These are phyloP conservation scores for Gracilariopsis chorda DNA, from an alignment of 23 red algal genomes.

Conservation along the genomic window DNA sequence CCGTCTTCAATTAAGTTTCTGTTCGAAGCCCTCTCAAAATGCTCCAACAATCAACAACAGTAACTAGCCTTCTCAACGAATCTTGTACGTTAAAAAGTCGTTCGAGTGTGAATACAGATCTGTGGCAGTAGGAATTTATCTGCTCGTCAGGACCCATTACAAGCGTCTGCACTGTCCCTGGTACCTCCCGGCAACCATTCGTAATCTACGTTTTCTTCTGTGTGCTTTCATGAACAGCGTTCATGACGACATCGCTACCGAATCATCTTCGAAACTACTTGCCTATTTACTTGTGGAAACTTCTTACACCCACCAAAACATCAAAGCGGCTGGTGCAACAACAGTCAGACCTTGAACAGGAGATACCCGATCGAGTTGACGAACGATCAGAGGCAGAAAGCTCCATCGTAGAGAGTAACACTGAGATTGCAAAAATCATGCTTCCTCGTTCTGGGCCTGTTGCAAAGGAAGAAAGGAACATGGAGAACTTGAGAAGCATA, in stretches of 20 bases:
- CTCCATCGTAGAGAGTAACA: neutral
- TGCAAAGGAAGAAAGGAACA: neutral
- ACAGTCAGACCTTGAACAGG: neutral
- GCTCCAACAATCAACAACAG: too few relatives aligned
- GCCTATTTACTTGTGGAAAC: neutral
- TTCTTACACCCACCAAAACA: neutral
- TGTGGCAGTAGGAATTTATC: neutral
- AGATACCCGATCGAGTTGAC: neutral
- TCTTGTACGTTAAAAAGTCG: too few relatives aligned
- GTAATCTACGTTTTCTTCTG: neutral
- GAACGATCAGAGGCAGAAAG: too few relatives aligned
- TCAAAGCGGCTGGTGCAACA: neutral
- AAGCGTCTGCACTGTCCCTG: neutral
- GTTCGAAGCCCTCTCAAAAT: too few relatives aligned
- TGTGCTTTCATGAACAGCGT: neutral
- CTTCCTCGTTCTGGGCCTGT: neutral
- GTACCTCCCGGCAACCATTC: neutral
- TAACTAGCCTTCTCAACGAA: too few relatives aligned
- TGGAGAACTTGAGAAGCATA: neutral
- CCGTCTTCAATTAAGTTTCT: too few relatives aligned
- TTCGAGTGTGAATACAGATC: neutral
- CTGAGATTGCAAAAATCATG: neutral
- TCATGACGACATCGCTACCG: neutral
- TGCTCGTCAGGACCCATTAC: neutral
- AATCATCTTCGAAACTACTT: conserved; percentile 7